phyloP scores from a whole-genome alignment of 2,329 filamentous ascomycete species.

The Colletotrichum echinochloae region DNA sequence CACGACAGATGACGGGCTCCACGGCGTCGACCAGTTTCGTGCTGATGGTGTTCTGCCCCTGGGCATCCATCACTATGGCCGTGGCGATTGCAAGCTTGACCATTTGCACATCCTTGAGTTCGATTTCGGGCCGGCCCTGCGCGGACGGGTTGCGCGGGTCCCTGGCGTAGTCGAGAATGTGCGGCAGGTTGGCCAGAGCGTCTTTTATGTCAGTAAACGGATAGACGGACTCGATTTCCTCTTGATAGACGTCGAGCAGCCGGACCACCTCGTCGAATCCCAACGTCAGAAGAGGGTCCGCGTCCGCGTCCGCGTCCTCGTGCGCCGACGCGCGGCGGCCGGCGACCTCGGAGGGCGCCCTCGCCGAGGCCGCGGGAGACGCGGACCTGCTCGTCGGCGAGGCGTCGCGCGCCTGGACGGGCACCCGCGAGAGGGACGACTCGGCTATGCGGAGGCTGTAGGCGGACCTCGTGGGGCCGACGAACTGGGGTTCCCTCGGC shows the following conservation, averaged over 20 bases:
- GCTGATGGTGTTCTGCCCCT: constrained; percentile 48
- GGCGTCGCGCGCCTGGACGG: constrained; percentile 47
- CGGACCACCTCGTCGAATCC: constrained; percentile 46
- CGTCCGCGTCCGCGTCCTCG: not conserved
- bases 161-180: constrained; percentile 46
- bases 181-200: constrained; percentile 44
- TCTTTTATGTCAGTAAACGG: constrained; percentile 49
- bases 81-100: constrained; percentile 51
- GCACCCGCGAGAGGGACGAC: constrained; percentile 51
- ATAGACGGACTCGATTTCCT: constrained; percentile 54
- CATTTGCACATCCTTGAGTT: constrained; percentile 49
- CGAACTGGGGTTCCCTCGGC: constrained; percentile 51
- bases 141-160: not conserved
- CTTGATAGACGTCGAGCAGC: constrained; percentile 53
- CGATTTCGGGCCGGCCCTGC: constrained; percentile 17
- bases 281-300: constrained; percentile 26
- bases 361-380: constrained; percentile 32
- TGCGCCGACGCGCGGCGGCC: constrained; percentile 32
- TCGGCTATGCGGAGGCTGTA: constrained; percentile 53
- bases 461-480: constrained; percentile 52
- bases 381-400: constrained; percentile 44
- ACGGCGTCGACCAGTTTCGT: constrained; percentile 48
- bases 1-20: constrained; percentile 46
- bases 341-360: constrained; percentile 43
- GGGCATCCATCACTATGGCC: constrained; percentile 49